A percentile compares a stretch with the other conserved stretches of the same genome.
phyloP scores from a whole-genome alignment of 805 yeast genomes.

The Lachancea cidri region DNA sequence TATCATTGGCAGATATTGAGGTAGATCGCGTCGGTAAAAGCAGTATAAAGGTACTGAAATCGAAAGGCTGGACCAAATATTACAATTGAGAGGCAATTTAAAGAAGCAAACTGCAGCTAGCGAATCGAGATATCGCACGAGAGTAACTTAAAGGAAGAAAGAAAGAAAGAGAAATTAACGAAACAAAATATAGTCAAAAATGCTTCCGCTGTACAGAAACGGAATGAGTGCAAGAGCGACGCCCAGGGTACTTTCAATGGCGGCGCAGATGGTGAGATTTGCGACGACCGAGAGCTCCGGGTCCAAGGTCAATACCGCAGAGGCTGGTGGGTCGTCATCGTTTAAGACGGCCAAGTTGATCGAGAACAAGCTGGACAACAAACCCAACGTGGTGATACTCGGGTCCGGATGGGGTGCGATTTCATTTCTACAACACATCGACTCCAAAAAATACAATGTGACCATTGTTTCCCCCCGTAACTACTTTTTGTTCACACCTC shows the following conservation, averaged over 20 bases:
- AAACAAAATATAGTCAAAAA: too few relatives aligned
- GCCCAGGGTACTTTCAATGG: not conserved
- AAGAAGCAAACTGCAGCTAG: too few relatives aligned
- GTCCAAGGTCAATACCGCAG: slow-evolving; percentile 11
- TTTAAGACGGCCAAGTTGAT: slow-evolving; percentile 37
- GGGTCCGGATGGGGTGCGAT: slow-evolving; percentile 97
- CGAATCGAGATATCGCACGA: too few relatives aligned
- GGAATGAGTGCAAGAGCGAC: not conserved
- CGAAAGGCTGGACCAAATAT: too few relatives aligned
- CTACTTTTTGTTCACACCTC: slow-evolving; percentile 89
- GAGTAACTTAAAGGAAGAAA: too few relatives aligned
- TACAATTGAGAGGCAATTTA: too few relatives aligned
- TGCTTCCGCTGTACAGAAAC: not conserved
- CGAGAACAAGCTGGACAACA: slow-evolving; percentile 28
- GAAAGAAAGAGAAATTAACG: too few relatives aligned
- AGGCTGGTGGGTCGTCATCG: slow-evolving; percentile 34
- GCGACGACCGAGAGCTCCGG: not conserved
- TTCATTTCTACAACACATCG: slow-evolving; percentile 76
- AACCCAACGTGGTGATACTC: slow-evolving; percentile 52
- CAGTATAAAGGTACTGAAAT: too few relatives aligned
- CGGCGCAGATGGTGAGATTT: not conserved
- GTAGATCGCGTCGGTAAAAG: too few relatives aligned
- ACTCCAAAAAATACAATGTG: slow-evolving; percentile 82
- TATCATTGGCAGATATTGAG: too few relatives aligned
- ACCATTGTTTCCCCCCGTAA: slow-evolving; percentile 88